Evolutionary conservation across 768 basidiomycete genomes (phyloP), one percentile per base, ranked within the genome.

Genomic region (Termitomyces sp.): DNA sequence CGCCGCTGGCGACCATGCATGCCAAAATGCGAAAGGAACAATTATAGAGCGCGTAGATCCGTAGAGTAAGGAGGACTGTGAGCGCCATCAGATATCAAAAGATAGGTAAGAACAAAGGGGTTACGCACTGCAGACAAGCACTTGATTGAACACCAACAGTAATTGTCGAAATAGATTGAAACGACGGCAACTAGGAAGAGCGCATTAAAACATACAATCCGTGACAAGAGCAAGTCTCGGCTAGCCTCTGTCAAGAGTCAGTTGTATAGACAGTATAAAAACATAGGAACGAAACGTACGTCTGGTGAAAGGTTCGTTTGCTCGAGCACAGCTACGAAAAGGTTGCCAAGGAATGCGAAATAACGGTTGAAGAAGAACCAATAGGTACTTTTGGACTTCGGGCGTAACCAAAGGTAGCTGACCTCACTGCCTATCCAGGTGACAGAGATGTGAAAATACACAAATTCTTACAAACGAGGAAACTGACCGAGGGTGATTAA

Each of bases 351-450:
- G 53, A 81, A 73, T 2, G 79, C 74, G 35, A 80, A 63, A 58
- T 86, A 86, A 6, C 84, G 79, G 62, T 83, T 82, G 38, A 81
- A 51, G 53, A 81, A 78, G 68, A 85, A 85, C 66, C 78, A 74
- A 36, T 75, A 74, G 2, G 79, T 72, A 56, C 79, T 77, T 9
- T 63, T 54, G 1, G 69, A 72, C 57, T 76, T 77, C 1, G 75
- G 76, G 49, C 74, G 71, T 56, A 69, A 69, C 84, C 84, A 85
- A 6, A 85, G 66, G 55, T 75, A 74, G 16, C 71, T 65, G 40
- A 81, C 66, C 64, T 84, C 83, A 55, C 69, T 64, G 4, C 70
- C 78, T 79, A 50, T 15, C 38, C 38, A 24, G 8, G 50, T 38
- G 54, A 46, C 40, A 60, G 12, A 20, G 38, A 16, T 36, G 20